phyloP scores from a whole-genome alignment of 768 basidiomycete species.

The Punctularia strigosozonata region DNA sequence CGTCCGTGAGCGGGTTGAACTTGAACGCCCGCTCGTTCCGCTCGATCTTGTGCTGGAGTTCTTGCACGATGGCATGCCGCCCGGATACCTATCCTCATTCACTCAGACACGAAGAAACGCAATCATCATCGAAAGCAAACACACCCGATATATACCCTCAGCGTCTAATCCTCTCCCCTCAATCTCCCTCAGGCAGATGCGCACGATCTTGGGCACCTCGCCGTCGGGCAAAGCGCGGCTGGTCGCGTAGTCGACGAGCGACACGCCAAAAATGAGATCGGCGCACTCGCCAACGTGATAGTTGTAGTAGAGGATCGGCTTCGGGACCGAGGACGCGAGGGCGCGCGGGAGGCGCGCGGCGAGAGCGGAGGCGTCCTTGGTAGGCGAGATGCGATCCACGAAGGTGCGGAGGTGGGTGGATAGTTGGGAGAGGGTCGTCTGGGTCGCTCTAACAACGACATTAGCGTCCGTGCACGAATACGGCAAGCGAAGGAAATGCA shows the following conservation, averaged over 20 bases:
- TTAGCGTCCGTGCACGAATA: neutral
- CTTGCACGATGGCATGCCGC: slow-evolving; percentile 73
- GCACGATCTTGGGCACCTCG: slow-evolving; percentile 69
- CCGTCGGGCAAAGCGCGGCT: slow-evolving; percentile 62
- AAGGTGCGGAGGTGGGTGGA: slow-evolving; percentile 49
- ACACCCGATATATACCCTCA: slow-evolving; percentile 74
- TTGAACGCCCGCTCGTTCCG: slow-evolving; percentile 66
- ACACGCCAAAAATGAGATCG: slow-evolving; percentile 85
- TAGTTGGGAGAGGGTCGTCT: slow-evolving; percentile 62
- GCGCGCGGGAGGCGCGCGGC: slow-evolving; percentile 47
- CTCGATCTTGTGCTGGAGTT: slow-evolving; percentile 78
- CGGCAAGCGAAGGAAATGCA: slow-evolving; percentile 19
- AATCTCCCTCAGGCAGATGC: slow-evolving; percentile 72
- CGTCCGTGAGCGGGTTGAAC: slow-evolving; percentile 62
- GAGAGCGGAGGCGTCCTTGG: slow-evolving; percentile 54
- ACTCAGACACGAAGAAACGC: slow-evolving; percentile 5
- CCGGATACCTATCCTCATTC: slow-evolving; percentile 53
- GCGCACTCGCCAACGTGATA: slow-evolving; percentile 75
- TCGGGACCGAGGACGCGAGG: slow-evolving; percentile 53
- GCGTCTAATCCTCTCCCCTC: slow-evolving; percentile 67
- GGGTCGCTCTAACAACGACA: slow-evolving; percentile 52
- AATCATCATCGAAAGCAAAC: slow-evolving; percentile 9
- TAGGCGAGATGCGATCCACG: slow-evolving; percentile 57
- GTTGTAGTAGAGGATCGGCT: slow-evolving; percentile 65
- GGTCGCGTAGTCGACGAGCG: slow-evolving; percentile 80